A percentile compares a stretch with the other conserved stretches of the same genome.
Evolutionary conservation across 2,329 filamentous ascomycete species (phyloP).

Genomic region (Raffaelea albimanens): DNA sequence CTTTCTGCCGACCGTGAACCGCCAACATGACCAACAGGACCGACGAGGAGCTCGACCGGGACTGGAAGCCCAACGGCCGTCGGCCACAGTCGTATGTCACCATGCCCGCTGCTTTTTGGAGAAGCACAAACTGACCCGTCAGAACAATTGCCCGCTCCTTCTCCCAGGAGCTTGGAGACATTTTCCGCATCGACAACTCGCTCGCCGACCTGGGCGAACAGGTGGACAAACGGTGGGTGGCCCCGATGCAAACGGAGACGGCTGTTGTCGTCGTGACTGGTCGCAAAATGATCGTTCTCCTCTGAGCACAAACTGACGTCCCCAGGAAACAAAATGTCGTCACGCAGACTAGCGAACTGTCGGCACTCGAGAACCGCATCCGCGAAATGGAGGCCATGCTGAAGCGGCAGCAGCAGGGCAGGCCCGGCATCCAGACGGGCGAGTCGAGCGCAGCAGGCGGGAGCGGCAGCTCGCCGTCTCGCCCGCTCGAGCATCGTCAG

Average conservation of each 20-base stretch:
- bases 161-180: slow-evolving; percentile 74
- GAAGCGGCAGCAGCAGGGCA: slow-evolving; percentile 22
- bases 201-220: slow-evolving; percentile 64
- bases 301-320: background rate
- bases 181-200: slow-evolving; percentile 79
- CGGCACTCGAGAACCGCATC: slow-evolving; percentile 74
- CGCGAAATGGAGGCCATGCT: slow-evolving; percentile 78
- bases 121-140: slow-evolving; percentile 7
- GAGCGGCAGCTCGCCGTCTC: too few species aligned
- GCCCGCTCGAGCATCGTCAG: background rate
- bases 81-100: slow-evolving; percentile 76
- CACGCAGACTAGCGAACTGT: slow-evolving; percentile 67
- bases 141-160: slow-evolving; percentile 86
- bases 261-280: too few species aligned
- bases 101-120: background rate
- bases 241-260: too few species aligned
- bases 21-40: slow-evolving; percentile 22
- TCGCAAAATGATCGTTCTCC: too few species aligned
- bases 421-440: too few species aligned
- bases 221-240: slow-evolving; percentile 69
- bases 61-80: slow-evolving; percentile 70
- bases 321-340: slow-evolving; percentile 70
- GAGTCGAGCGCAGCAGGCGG: too few species aligned
- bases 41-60: slow-evolving; percentile 62
- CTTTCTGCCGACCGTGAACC: background rate